Conservation (phyloP, 306 rosid species). For the Castanea sativa region DNA sequence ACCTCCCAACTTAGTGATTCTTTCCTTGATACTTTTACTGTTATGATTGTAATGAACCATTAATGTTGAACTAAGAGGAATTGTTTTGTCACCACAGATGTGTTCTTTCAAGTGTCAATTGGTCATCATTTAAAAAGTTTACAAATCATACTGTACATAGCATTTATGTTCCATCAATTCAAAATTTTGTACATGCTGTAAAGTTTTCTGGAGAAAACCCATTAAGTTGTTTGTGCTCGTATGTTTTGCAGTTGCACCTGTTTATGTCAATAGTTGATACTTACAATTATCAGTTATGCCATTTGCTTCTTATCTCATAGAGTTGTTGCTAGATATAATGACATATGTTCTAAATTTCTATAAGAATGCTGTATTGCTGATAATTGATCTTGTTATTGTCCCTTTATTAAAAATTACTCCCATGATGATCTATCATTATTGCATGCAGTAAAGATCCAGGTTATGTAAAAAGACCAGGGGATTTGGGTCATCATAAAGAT, state of each 20-base stretch:
- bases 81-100: background rate
- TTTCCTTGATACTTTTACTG: background rate
- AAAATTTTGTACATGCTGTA: background rate
- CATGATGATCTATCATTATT: constrained; percentile 26
- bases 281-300: background rate
- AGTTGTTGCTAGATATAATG: background rate
- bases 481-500: constrained; percentile 47
- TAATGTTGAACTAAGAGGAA: background rate
- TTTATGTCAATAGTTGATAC: background rate
- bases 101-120: background rate
- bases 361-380: background rate
- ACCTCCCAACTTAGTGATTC: background rate
- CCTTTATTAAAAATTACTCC: background rate
- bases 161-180: background rate
- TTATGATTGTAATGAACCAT: background rate
- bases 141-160: background rate
- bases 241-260: background rate
- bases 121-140: background rate
- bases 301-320: background rate
- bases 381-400: constrained; percentile 5
- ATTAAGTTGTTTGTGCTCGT: background rate
- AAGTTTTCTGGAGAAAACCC: background rate
- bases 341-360: background rate
- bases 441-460: constrained; percentile 87
- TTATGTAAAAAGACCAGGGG: constrained; percentile 67